Evolutionary conservation across 139 green algal species (phyloP).

Genomic region (Tetratostichococcus sp.): DNA sequence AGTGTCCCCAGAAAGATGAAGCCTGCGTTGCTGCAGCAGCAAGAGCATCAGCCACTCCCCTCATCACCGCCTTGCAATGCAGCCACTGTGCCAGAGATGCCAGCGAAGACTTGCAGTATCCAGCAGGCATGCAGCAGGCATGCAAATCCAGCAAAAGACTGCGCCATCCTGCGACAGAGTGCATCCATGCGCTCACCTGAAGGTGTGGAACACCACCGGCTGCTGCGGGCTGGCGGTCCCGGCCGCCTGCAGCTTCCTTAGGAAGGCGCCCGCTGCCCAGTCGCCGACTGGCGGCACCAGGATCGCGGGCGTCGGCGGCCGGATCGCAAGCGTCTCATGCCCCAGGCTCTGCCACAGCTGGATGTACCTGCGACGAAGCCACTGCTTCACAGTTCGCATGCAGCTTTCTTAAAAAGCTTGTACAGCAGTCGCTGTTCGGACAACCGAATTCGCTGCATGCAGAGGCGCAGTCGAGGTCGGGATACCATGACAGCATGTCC

Average conservation of each 20-base stretch:
- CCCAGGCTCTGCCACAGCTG: slow-evolving; percentile 16
- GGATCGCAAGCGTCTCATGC: slow-evolving; percentile 3
- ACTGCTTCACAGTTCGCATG: too few species aligned
- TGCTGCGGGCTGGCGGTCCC: background rate
- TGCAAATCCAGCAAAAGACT: too few species aligned
- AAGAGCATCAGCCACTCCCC: background rate
- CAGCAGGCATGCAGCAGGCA: too few species aligned
- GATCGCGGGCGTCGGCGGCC: slow-evolving; percentile 10
- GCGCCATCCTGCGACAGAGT: too few species aligned
- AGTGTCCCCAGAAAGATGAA: slow-evolving; percentile 43
- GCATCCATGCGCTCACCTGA: slow-evolving; percentile 18
- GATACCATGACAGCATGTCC: too few species aligned
- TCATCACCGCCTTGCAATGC: background rate
- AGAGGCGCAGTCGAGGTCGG: too few species aligned
- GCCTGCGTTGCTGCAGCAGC: slow-evolving; percentile 33
- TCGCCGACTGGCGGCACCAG: slow-evolving; percentile 5
- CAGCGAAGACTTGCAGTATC: too few species aligned
- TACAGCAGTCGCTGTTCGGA: too few species aligned
- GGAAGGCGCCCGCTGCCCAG: slow-evolving; percentile 1
- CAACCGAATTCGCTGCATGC: too few species aligned
- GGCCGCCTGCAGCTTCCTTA: slow-evolving; percentile 4
- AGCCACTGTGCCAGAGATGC: too few species aligned
- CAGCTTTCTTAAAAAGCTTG: too few species aligned
- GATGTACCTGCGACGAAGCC: slow-evolving; percentile 1
- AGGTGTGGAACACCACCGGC: slow-evolving; percentile 14